Percentiles rank a stretch among this genome's conserved stretches.
These are phyloP conservation scores for Pseudoperonospora humuli DNA, from an alignment of 352 stramenopile genomes.

Conservation along the genomic window DNA sequence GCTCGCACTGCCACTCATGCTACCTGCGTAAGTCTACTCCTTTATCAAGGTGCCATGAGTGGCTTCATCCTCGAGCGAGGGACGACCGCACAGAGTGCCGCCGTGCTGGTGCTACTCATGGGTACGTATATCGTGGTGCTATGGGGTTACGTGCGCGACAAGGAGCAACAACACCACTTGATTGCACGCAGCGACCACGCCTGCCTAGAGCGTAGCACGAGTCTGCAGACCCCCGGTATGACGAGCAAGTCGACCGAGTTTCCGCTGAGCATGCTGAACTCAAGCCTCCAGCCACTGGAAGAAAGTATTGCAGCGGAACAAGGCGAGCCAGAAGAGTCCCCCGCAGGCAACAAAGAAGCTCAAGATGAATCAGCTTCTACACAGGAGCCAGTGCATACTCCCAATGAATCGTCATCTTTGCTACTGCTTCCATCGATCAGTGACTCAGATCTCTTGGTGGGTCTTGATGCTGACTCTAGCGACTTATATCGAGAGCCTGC, in stretches of 20 bases:
- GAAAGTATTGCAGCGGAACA: constrained; percentile 8
- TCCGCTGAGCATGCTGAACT: constrained; percentile 20
- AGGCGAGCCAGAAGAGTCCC: constrained; percentile 20
- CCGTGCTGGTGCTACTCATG: constrained; percentile 72
- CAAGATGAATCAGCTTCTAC: constrained; percentile 1
- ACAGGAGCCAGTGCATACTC: constrained; percentile 9
- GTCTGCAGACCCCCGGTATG: constrained; percentile 6
- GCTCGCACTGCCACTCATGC: constrained; percentile 72
- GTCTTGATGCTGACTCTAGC: constrained; percentile 42
- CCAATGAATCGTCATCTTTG: constrained; percentile 33
- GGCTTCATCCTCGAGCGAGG: constrained; percentile 78
- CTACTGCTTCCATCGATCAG: constrained; percentile 30
- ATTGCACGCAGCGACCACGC: constrained; percentile 37
- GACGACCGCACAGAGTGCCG: constrained; percentile 63
- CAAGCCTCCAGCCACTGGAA: constrained; percentile 12
- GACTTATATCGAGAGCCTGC: constrained; percentile 69
- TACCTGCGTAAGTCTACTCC: constrained; percentile 68
- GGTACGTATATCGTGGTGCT: constrained; percentile 72
- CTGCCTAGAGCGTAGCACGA: constrained; percentile 22
- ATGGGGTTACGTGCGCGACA: constrained; percentile 82
- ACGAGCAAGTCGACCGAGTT: constrained; percentile 10
- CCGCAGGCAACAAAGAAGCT: constrained; percentile 25
- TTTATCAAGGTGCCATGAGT: constrained; percentile 79
- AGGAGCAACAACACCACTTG: constrained; percentile 55
- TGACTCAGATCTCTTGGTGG: constrained; percentile 18